These are phyloP conservation scores for Tilletia indica DNA, from an alignment of 1,284 basidiomycete species.

Conservation along the genomic window DNA sequence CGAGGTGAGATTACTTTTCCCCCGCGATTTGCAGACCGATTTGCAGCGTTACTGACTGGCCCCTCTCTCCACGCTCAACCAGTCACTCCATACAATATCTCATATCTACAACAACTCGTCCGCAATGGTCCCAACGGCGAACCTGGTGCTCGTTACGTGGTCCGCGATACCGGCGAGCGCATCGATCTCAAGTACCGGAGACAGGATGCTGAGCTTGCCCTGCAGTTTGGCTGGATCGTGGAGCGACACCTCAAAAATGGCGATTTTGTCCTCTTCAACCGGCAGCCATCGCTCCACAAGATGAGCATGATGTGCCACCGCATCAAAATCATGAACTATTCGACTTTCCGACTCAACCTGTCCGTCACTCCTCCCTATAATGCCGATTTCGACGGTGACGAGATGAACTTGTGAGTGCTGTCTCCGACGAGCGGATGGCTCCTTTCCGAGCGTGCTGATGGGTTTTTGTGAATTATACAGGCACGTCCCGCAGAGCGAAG, in stretches of 20 bases:
- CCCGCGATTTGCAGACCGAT: neutral
- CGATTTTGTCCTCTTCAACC: conserved; percentile 89
- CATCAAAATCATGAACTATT: conserved; percentile 96
- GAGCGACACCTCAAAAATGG: conserved; percentile 96
- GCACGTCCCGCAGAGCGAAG: conserved; percentile 89
- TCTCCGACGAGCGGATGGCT: too few species aligned
- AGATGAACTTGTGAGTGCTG: conserved; percentile 81
- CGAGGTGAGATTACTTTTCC: conserved; percentile 59
- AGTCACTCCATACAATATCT: conserved; percentile 96
- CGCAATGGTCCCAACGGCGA: conserved; percentile 92
- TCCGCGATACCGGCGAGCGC: conserved; percentile 95
- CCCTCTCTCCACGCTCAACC: neutral
- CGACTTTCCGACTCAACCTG: conserved; percentile 95
- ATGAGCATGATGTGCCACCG: conserved; percentile 99
- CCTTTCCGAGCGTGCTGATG: neutral
- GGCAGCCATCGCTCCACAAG: conserved; percentile 96
- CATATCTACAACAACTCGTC: conserved; percentile 91
- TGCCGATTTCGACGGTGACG: conserved; percentile 87
- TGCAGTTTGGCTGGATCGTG: conserved; percentile 98
- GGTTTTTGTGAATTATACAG: conserved; percentile 9
- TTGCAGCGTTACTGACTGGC: neutral
- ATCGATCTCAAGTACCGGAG: conserved; percentile 91
- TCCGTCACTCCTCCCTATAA: conserved; percentile 66
- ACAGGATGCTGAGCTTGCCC: conserved; percentile 83
- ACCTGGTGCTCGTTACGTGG: conserved; percentile 94